phyloP scores from a whole-genome alignment of 2,329 filamentous ascomycete species.

The Trichoderma asperellum region DNA sequence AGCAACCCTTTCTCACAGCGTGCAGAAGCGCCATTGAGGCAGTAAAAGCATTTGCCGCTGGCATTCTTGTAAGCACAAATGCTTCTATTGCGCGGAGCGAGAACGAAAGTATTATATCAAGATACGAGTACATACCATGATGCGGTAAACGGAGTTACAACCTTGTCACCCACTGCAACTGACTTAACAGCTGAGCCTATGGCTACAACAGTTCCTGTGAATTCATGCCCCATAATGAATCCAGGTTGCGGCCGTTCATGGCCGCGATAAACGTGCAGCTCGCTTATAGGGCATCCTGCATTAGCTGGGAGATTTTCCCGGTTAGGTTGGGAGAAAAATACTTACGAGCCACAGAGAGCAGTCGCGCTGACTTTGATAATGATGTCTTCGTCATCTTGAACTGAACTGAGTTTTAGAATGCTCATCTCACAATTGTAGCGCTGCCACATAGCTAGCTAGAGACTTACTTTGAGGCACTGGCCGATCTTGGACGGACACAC shows the following conservation, averaged over 20 bases:
- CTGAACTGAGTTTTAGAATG: conserved; percentile 38
- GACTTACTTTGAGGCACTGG: conserved; percentile 69
- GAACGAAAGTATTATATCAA: not conserved
- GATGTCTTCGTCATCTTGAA: conserved; percentile 73
- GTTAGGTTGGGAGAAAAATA: conserved; percentile 27
- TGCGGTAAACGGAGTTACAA: conserved; percentile 82
- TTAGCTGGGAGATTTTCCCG: not conserved
- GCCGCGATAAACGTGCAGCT: conserved; percentile 85
- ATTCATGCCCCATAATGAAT: conserved; percentile 81
- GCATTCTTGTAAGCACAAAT: not conserved
- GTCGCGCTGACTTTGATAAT: conserved; percentile 83
- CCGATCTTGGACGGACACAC: conserved; percentile 76
- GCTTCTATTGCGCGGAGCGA: not conserved
- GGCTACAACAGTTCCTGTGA: conserved; percentile 75
- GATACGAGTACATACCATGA: conserved; percentile 63
- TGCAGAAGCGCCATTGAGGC: conserved; percentile 73
- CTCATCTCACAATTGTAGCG: conserved; percentile 27
- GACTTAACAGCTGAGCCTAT: conserved; percentile 69
- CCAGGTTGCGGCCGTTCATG: conserved; percentile 70
- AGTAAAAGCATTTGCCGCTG: conserved; percentile 78
- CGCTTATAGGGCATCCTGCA: conserved; percentile 40
- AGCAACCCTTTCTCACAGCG: conserved; percentile 72
- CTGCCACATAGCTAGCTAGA: not conserved
- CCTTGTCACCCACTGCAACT: conserved; percentile 72
- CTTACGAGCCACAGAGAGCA: conserved; percentile 85